phyloP scores from a whole-genome alignment of 306 rosid species.

The Cicer cuneatum region DNA sequence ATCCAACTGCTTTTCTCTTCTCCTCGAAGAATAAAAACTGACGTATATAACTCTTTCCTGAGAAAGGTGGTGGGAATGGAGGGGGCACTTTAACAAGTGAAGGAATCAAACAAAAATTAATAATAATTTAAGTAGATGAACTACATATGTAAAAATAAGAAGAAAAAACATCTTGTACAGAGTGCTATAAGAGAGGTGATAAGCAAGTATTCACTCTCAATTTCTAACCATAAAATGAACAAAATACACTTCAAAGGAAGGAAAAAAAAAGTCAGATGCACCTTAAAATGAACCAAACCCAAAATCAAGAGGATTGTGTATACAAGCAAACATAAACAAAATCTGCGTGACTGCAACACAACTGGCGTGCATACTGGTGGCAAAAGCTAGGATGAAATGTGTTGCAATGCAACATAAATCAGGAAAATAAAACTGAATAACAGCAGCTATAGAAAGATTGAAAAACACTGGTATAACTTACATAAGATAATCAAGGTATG shows the following conservation, averaged over 20 bases:
- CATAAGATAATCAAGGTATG: constrained; percentile 33
- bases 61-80: constrained; percentile 89
- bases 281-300: constrained; percentile 28
- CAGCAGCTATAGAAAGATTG: background rate
- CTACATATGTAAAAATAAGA: background rate
- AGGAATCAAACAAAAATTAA: constrained; percentile 54
- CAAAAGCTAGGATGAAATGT: background rate
- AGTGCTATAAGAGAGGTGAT: constrained; percentile 20
- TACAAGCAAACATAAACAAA: constrained; percentile 18
- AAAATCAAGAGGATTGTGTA: constrained; percentile 13
- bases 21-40: constrained; percentile 60
- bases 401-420: background rate
- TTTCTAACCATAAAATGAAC: constrained; percentile 35
- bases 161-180: background rate
- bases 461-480: background rate
- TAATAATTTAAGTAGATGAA: constrained; percentile 43
- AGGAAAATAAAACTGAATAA: background rate
- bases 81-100: constrained; percentile 89
- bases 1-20: constrained; percentile 78
- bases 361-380: constrained; percentile 9
- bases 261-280: constrained; percentile 30
- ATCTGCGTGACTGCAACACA: background rate
- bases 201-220: constrained; percentile 29
- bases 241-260: constrained; percentile 26
- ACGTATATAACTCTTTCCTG: constrained; percentile 78